Conservation (phyloP, 2,329 filamentous ascomycete genomes). For the Microsporum ferrugineum region DNA sequence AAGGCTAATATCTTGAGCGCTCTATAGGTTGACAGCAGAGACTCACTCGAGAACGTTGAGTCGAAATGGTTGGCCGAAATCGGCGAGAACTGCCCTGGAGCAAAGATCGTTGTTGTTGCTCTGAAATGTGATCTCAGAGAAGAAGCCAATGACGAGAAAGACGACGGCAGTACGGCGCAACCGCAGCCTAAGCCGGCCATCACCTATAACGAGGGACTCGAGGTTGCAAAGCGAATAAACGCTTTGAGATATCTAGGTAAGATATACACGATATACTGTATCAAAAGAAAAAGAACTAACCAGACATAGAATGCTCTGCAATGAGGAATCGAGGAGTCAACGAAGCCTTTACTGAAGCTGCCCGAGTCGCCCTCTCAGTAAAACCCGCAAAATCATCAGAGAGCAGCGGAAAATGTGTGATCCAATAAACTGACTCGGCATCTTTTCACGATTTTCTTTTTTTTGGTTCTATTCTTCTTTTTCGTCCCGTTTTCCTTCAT, state of each 20-base stretch:
- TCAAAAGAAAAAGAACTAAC: background rate
- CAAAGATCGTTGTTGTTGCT: slow-evolving; percentile 88
- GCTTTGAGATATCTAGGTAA: slow-evolving; percentile 79
- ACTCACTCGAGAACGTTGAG: slow-evolving; percentile 95
- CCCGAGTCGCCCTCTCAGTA: slow-evolving; percentile 67
- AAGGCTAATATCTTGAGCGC: background rate
- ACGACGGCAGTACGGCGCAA: slow-evolving; percentile 45
- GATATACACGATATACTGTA: slow-evolving; percentile 12
- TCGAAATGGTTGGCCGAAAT: slow-evolving; percentile 98
- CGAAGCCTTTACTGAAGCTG: slow-evolving; percentile 95
- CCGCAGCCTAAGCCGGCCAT: slow-evolving; percentile 43
- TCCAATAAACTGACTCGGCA: slow-evolving; percentile 20
- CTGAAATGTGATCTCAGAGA: slow-evolving; percentile 95
- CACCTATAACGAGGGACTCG: slow-evolving; percentile 80
- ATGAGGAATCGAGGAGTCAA: slow-evolving; percentile 98
- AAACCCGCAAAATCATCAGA: slow-evolving; percentile 30
- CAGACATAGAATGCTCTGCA: slow-evolving; percentile 76
- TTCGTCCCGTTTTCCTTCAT: background rate
- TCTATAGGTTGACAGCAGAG: slow-evolving; percentile 70
- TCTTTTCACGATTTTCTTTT: slow-evolving; percentile 6
- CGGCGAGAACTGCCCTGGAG: slow-evolving; percentile 89
- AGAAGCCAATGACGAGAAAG: slow-evolving; percentile 54
- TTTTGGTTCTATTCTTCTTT: no score
- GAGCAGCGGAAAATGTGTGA: slow-evolving; percentile 26
- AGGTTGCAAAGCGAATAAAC: slow-evolving; percentile 81